Conservation (phyloP, 768 basidiomycete genomes). For the Strobilomyces dryophilus region DNA sequence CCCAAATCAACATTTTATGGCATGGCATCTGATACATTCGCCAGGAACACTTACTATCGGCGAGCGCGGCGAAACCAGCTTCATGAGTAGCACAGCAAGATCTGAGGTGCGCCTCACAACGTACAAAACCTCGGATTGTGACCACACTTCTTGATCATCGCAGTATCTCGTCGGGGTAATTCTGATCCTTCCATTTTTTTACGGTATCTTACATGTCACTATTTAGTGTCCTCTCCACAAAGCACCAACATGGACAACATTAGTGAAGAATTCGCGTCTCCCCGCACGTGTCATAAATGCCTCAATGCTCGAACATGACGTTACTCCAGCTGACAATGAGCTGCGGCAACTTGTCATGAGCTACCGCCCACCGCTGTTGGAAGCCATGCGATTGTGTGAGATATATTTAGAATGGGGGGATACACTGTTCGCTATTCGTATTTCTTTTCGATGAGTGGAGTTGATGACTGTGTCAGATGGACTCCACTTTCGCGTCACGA, state of each 20-base stretch:
- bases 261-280: constrained; percentile 34
- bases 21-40: neutral
- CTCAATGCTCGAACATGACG: constrained; percentile 32
- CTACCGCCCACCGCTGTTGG: constrained; percentile 51
- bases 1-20: neutral
- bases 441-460: neutral
- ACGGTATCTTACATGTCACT: neutral
- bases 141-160: neutral
- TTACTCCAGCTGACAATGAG: constrained; percentile 29
- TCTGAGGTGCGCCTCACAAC: constrained; percentile 49
- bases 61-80: constrained; percentile 49
- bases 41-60: constrained; percentile 57
- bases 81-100: constrained; percentile 63
- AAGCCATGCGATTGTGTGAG: constrained; percentile 59
- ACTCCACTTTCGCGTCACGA: constrained; percentile 49
- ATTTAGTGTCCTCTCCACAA: constrained; percentile 25
- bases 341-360: constrained; percentile 42
- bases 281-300: constrained; percentile 38
- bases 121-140: neutral
- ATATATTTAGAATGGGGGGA: constrained; percentile 61
- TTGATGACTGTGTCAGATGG: constrained; percentile 37
- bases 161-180: constrained; percentile 59
- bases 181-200: neutral
- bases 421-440: constrained; percentile 43
- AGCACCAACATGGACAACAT: constrained; percentile 10